Evolutionary conservation across 208 protist species (phyloP).

Genomic region (Crithidia expoeki): DNA sequence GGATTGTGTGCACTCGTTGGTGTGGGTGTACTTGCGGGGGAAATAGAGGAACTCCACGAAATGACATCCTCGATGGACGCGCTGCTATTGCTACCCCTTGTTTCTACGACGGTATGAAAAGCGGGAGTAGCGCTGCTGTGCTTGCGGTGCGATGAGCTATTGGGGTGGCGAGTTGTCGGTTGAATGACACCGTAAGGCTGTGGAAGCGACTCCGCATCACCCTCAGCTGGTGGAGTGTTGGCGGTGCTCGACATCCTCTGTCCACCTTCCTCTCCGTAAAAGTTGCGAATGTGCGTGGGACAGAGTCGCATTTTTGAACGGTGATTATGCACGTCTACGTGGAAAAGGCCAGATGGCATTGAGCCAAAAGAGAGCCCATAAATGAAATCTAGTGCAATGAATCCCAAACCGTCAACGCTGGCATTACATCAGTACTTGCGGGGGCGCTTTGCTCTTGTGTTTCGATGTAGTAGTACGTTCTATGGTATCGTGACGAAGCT

Average conservation of each 20-base stretch:
- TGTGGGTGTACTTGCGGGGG: not conserved
- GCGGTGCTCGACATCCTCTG: not conserved
- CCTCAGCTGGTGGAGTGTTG: not conserved
- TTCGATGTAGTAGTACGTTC: no score
- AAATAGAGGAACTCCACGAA: not conserved
- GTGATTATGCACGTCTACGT: no score
- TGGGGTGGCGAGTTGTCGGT: not conserved
- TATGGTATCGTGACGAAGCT: no score
- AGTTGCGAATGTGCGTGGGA: constrained; percentile 20
- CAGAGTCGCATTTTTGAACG: constrained; percentile 17
- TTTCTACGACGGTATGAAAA: no score
- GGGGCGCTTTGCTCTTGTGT: no score
- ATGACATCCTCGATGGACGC: constrained; percentile 31
- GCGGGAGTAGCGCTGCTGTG: no score
- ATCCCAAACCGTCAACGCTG: no score
- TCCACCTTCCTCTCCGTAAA: constrained; percentile 22
- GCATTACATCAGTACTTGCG: no score
- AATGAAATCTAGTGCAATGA: no score
- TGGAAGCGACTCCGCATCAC: not conserved
- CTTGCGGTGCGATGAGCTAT: not conserved
- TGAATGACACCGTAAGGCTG: not conserved
- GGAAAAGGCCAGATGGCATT: no score
- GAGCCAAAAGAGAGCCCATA: no score
- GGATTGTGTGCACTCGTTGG: not conserved
- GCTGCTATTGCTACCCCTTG: constrained; percentile 9